A percentile compares a stretch with the other conserved stretches of the same genome.
phyloP scores from a whole-genome alignment of 2,329 filamentous ascomycete species.

The Penicillium sp. region DNA sequence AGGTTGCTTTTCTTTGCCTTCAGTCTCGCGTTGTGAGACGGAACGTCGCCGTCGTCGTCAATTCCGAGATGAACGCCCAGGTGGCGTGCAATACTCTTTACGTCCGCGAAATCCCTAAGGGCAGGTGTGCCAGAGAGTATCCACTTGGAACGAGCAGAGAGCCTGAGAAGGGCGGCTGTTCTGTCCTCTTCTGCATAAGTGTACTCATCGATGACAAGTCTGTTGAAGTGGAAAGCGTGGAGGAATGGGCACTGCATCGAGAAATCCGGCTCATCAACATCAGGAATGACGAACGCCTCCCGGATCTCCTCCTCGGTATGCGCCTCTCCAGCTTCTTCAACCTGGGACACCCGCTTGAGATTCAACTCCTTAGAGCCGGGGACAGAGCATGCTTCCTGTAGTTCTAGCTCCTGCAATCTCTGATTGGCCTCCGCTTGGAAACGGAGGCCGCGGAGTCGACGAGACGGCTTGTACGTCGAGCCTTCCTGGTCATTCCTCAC shows the following conservation, averaged over 20 bases:
- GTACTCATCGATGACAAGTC: slow-evolving; percentile 66
- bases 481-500: slow-evolving; percentile 37
- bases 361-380: background rate
- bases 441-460: background rate
- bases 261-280: slow-evolving; percentile 17
- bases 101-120: slow-evolving; percentile 58
- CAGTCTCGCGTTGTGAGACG: slow-evolving; percentile 49
- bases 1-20: slow-evolving; percentile 28
- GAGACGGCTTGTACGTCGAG: slow-evolving; percentile 10
- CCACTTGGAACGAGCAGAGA: slow-evolving; percentile 59
- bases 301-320: background rate
- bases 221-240: slow-evolving; percentile 62
- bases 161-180: slow-evolving; percentile 44
- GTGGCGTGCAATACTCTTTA: slow-evolving; percentile 60
- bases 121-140: slow-evolving; percentile 64
- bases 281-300: background rate
- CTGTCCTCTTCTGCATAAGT: slow-evolving; percentile 54
- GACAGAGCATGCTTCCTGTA: background rate
- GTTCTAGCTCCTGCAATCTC: background rate
- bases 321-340: background rate
- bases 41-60: slow-evolving; percentile 51
- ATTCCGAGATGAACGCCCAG: slow-evolving; percentile 57
- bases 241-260: slow-evolving; percentile 44
- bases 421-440: background rate
- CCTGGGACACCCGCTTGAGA: background rate